These are phyloP conservation scores for Lyophyllum atratum DNA, from an alignment of 768 basidiomycete species.

Conservation along the genomic window DNA sequence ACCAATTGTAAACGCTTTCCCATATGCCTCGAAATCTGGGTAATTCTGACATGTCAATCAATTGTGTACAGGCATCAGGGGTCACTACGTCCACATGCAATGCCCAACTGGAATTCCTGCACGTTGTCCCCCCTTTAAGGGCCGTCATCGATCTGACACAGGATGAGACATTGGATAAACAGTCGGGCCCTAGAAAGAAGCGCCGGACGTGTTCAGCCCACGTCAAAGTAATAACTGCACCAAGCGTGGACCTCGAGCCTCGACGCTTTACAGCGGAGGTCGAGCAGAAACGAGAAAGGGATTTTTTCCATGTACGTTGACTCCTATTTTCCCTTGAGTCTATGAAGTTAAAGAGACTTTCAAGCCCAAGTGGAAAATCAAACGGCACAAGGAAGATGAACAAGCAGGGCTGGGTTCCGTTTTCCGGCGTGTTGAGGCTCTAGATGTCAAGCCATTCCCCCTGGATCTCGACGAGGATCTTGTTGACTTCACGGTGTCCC, in stretches of 20 bases:
- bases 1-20: background rate
- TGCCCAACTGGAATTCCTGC: too few relatives aligned
- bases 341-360: background rate
- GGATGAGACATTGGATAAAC: background rate
- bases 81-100: too few relatives aligned
- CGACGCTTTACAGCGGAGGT: background rate
- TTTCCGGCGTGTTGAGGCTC: conserved; percentile 12
- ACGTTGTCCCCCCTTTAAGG: background rate
- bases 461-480: conserved; percentile 4
- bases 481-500: background rate
- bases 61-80: too few relatives aligned
- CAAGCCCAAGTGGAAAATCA: conserved; percentile 13
- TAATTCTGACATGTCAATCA: background rate
- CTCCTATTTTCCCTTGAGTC: background rate
- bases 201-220: background rate
- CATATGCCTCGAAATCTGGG: background rate
- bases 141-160: background rate
- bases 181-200: background rate
- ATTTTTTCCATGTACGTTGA: conserved; percentile 1
- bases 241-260: background rate
- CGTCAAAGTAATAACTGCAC: background rate
- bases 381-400: conserved; percentile 2
- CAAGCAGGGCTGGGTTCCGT: conserved; percentile 1
- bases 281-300: background rate
- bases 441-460: conserved; percentile 1